Evolutionary conservation across 495 filamentous ascomycete genomes (phyloP).

Genomic region (Podospora sp.): DNA sequence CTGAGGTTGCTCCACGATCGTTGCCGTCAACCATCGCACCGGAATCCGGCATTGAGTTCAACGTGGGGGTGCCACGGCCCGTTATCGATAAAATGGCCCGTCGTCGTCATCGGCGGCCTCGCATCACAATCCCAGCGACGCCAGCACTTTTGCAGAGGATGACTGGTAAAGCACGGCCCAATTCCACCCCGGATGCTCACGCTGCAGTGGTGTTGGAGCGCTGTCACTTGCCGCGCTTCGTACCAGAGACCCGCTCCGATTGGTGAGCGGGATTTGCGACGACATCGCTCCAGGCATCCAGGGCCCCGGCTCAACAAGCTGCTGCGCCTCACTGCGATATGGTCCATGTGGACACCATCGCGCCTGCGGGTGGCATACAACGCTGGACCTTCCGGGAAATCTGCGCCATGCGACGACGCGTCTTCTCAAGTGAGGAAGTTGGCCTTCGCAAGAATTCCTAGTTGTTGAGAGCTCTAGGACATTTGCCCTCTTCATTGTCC

Average conservation of each 20-base stretch:
- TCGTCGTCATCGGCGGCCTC: conserved; percentile 21
- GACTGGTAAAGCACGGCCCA: background rate
- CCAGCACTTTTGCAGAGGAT: background rate
- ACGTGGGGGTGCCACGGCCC: background rate
- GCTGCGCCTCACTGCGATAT: conserved; percentile 2
- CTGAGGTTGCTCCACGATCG: background rate
- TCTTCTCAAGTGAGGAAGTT: conserved; percentile 7
- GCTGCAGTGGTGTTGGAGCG: background rate
- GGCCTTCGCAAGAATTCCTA: background rate
- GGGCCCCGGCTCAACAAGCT: background rate
- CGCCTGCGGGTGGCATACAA: background rate
- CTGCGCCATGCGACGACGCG: background rate
- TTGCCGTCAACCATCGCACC: background rate
- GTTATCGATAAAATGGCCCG: conserved; percentile 5
- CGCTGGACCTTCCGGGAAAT: background rate
- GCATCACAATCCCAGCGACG: background rate
- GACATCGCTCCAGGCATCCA: conserved; percentile 3
- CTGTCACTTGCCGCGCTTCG: background rate
- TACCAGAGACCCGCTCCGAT: background rate
- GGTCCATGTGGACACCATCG: background rate
- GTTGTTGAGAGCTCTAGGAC: background rate
- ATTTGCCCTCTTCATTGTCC: background rate
- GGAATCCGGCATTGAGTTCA: background rate
- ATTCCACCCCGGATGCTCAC: background rate
- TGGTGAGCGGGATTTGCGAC: background rate